Conservation (phyloP, 2,329 filamentous ascomycete genomes). For the Periglandula ipomoeae region DNA sequence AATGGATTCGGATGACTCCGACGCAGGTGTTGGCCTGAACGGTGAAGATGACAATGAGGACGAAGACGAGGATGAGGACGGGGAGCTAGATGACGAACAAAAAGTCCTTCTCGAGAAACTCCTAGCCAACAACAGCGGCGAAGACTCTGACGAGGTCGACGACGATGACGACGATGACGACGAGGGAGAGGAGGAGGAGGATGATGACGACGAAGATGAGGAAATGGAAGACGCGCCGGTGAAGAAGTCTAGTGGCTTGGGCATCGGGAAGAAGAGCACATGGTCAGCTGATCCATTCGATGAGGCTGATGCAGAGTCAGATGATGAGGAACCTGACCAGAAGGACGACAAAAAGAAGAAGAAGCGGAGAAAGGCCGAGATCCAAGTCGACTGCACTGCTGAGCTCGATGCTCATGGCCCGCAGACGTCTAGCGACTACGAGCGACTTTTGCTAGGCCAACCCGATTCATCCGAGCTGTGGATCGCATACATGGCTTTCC, state of each 20-base stretch:
- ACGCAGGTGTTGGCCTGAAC: constrained; percentile 36
- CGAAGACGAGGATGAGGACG: constrained; percentile 41
- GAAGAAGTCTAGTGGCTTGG: constrained; percentile 24
- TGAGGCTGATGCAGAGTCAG: constrained; percentile 44
- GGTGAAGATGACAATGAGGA: constrained; percentile 39
- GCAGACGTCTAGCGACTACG: constrained; percentile 84
- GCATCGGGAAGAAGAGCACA: constrained; percentile 68
- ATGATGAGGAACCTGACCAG: constrained; percentile 22
- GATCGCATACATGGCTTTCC: constrained; percentile 99
- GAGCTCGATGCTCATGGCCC: constrained; percentile 83
- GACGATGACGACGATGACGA: constrained; percentile 24
- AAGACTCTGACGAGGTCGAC: constrained; percentile 29
- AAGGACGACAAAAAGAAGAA: constrained; percentile 36
- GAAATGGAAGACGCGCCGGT: constrained; percentile 31
- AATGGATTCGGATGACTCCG: constrained; percentile 37
- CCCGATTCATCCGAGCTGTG: constrained; percentile 90
- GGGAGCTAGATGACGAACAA: constrained; percentile 31
- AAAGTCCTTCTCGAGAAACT: constrained; percentile 29
- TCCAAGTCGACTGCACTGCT: constrained; percentile 83
- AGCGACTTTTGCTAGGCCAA: constrained; percentile 82
- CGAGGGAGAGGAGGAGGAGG: constrained; percentile 33
- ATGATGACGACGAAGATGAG: constrained; percentile 26
- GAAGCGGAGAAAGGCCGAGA: constrained; percentile 66
- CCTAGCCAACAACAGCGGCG: constrained; percentile 36
- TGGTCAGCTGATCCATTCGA: constrained; percentile 70